Evolutionary conservation across 2,329 filamentous ascomycete species (phyloP), one percentile per base, ranked within the genome.

Genomic region (Leptosphaerulina australis): DNA sequence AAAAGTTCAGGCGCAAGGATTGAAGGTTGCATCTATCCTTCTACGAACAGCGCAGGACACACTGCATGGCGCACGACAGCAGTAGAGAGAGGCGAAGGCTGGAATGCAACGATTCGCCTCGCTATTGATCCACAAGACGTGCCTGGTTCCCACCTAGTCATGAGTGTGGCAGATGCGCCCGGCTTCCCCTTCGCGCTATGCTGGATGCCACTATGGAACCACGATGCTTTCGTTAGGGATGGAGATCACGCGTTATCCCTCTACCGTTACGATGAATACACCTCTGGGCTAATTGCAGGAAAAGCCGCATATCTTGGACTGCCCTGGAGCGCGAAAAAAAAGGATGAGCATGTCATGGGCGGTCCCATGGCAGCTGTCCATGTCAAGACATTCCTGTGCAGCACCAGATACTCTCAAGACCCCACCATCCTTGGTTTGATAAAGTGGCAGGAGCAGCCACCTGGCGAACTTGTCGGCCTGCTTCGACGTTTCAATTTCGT

Each of bases 371-470:
- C 93, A 3, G 84, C 85, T n/a, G 75, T 99, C 25, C 83, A 85
- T 10, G 76, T 96, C 9, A 84, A 89, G 52, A 96, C 92, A 0
- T 95, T 90, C 63, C 83, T 99, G 5, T 97, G 92, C 79, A 97
- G 94, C 74, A 99, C 94, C 0, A 84, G 87, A 52, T 96, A 96
- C 68, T 97, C 93, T 0, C 94, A 99, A 69, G 92, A 99, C 68
- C 88, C 92, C 47, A 84, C 88, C 12, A 83, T 99, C 9, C 77
- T 97, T 14, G 88, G 90, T 12, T 78, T 99, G 20, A 75, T 97
- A 25, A 90, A 87, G 62, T 97, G 94, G 94, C 90, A 85, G 66
- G 88, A 93, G 10, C 81, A 87, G 30, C 80, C 86, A 0, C 82
- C 86, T 35, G 85, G 86, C 21, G 85, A 92, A 26, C 79, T 97